Evolutionary conservation across 176 grass and related monocot genomes (phyloP).

Genomic region (Panicum miliaceum): DNA sequence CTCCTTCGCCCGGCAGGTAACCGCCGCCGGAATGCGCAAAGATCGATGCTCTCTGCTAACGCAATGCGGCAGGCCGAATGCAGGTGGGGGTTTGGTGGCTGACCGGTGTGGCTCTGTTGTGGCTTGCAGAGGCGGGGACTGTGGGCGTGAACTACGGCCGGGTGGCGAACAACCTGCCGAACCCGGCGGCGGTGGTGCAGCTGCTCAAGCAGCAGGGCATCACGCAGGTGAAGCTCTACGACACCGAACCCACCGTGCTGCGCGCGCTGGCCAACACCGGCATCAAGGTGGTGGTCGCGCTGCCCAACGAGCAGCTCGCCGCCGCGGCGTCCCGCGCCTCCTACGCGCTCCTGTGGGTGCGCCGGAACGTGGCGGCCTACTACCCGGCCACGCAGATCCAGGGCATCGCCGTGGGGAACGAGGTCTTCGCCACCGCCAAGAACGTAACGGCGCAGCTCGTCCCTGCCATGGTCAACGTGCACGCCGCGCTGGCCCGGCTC

Average conservation of each 20-base stretch:
- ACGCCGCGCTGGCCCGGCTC: constrained; percentile 46
- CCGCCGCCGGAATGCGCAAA: not conserved
- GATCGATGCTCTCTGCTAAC: too few species aligned
- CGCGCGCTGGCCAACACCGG: constrained; percentile 62
- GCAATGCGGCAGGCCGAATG: constrained; percentile 3
- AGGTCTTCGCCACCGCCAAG: constrained; percentile 74
- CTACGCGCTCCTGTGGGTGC: constrained; percentile 72
- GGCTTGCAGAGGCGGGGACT: constrained; percentile 54
- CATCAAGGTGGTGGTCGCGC: constrained; percentile 76
- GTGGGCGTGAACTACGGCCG: constrained; percentile 94
- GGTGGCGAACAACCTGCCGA: constrained; percentile 83
- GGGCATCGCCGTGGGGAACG: constrained; percentile 78
- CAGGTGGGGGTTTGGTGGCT: constrained; percentile 12
- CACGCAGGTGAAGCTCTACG: constrained; percentile 85
- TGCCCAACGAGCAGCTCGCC: constrained; percentile 78
- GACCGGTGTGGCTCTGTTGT: not conserved
- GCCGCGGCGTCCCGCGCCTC: constrained; percentile 39
- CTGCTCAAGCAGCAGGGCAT: constrained; percentile 82
- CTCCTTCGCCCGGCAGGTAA: constrained; percentile 45
- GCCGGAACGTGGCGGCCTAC: constrained; percentile 73
- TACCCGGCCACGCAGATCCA: constrained; percentile 83
- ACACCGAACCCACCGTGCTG: constrained; percentile 69
- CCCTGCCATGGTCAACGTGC: constrained; percentile 69
- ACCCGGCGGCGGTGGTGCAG: constrained; percentile 62
- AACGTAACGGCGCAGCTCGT: constrained; percentile 64